These are phyloP conservation scores for Aureococcus anophagefferens DNA, from an alignment of 108 stramenopile species.

Conservation along the genomic window DNA sequence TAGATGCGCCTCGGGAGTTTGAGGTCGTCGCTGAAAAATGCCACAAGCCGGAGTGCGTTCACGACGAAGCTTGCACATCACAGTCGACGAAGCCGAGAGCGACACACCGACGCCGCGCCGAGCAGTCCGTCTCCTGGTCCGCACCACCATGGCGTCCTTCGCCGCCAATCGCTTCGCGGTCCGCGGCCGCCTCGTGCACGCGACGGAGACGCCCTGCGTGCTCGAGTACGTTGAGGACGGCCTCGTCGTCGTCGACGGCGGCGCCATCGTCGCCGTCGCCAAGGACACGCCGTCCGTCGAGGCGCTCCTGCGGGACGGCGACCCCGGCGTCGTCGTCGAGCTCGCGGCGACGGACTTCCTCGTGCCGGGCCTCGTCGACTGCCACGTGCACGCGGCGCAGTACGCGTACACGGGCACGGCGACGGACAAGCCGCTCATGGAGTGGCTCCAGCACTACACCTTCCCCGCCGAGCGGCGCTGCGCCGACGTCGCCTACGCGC, in stretches of 20 bases:
- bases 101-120: too few relatives aligned
- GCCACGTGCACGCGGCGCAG: conserved; percentile 64
- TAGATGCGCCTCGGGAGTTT: too few relatives aligned
- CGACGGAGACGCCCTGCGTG: background rate
- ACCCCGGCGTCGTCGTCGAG: background rate
- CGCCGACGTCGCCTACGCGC: conserved; percentile 20
- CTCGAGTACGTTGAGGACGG: background rate
- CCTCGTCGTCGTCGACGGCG: background rate
- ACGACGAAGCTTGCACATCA: too few relatives aligned
- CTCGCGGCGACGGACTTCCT: conserved; percentile 15
- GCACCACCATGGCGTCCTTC: too few relatives aligned
- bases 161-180: too few relatives aligned
- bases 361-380: conserved; percentile 32
- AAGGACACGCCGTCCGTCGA: background rate
- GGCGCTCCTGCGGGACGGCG: background rate
- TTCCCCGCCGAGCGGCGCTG: conserved; percentile 53
- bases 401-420: conserved; percentile 59
- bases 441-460: conserved; percentile 61
- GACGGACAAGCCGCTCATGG: conserved; percentile 55
- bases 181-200: background rate
- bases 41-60: too few relatives aligned
- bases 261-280: background rate
- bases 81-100: too few relatives aligned
- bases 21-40: too few relatives aligned
- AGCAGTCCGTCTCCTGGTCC: too few relatives aligned